Evolutionary conservation across 306 rosid species (phyloP).

Genomic region (Parietaria judaica): DNA sequence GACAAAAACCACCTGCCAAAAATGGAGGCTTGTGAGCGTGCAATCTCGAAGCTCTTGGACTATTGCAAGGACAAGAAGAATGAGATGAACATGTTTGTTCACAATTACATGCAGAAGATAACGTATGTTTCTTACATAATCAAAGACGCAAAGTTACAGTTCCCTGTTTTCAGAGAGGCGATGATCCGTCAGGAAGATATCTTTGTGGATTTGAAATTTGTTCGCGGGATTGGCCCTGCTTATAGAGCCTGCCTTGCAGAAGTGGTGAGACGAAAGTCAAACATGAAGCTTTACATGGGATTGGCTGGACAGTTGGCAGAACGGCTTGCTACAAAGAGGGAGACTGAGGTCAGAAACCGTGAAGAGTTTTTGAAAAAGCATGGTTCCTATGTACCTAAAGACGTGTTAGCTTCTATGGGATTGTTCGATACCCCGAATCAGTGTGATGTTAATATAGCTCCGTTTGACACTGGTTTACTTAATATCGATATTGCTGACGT

Average conservation of each 20-base stretch:
- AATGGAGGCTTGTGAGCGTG: conserved; percentile 74
- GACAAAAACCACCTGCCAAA: conserved; percentile 76
- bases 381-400: conserved; percentile 65
- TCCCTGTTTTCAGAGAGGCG: conserved; percentile 96
- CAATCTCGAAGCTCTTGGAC: conserved; percentile 66
- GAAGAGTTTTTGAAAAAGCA: conserved; percentile 71
- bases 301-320: conserved; percentile 99
- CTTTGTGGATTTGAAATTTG: conserved; percentile 67
- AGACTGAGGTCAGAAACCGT: conserved; percentile 61
- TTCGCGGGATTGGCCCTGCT: conserved; percentile 76
- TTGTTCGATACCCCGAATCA: conserved; percentile 74
- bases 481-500: conserved; percentile 82
- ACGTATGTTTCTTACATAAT: conserved; percentile 64
- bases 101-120: conserved; percentile 68
- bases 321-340: conserved; percentile 82
- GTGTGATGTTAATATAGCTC: conserved; percentile 91
- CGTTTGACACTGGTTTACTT: conserved; percentile 72
- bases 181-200: conserved; percentile 81
- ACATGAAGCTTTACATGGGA: conserved; percentile 95
- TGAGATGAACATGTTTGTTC: conserved; percentile 76
- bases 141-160: conserved; percentile 86
- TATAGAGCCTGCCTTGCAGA: conserved; percentile 97
- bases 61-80: conserved; percentile 72
- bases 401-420: conserved; percentile 79
- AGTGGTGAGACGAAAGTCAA: conserved; percentile 89